Conservation (phyloP, 2,329 filamentous ascomycete species). For the Alternaria sp. region DNA sequence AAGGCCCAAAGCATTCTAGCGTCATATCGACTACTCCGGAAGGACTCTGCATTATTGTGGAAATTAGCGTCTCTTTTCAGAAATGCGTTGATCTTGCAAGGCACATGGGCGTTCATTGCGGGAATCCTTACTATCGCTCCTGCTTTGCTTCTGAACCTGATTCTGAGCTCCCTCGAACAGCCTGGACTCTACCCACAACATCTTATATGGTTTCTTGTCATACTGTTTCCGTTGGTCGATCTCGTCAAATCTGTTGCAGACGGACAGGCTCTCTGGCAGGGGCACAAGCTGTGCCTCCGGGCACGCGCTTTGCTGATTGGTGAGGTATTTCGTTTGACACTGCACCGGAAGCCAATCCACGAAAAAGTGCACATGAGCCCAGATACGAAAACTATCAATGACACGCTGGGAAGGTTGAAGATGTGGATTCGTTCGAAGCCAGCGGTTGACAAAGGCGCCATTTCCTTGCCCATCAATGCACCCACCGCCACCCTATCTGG, state of each 20-base stretch:
- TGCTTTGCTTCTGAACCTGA: background rate
- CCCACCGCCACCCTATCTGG: background rate
- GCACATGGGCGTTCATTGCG: background rate
- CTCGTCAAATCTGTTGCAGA: slow-evolving; percentile 3
- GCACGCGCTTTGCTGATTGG: slow-evolving; percentile 2
- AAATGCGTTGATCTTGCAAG: background rate
- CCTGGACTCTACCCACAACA: slow-evolving; percentile 1
- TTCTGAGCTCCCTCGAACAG: background rate
- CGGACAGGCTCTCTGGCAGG: slow-evolving; percentile 2
- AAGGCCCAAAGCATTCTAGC: background rate
- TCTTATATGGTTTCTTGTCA: slow-evolving; percentile 1
- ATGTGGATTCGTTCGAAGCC: background rate
- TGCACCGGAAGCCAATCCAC: background rate
- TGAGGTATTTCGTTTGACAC: background rate
- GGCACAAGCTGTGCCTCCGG: slow-evolving; percentile 1
- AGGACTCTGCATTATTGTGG: background rate
- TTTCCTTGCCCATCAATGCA: background rate
- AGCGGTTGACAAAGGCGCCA: background rate
- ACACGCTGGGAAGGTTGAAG: background rate
- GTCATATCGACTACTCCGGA: background rate
- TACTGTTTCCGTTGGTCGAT: background rate
- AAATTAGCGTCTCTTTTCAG: slow-evolving; percentile 1
- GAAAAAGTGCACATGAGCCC: background rate
- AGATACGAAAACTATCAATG: background rate
- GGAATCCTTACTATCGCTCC: slow-evolving; percentile 3